Percentiles rank a stretch among this genome's conserved stretches.
Conservation (phyloP, 208 protist species). For the Crithidia acanthocephali region DNA sequence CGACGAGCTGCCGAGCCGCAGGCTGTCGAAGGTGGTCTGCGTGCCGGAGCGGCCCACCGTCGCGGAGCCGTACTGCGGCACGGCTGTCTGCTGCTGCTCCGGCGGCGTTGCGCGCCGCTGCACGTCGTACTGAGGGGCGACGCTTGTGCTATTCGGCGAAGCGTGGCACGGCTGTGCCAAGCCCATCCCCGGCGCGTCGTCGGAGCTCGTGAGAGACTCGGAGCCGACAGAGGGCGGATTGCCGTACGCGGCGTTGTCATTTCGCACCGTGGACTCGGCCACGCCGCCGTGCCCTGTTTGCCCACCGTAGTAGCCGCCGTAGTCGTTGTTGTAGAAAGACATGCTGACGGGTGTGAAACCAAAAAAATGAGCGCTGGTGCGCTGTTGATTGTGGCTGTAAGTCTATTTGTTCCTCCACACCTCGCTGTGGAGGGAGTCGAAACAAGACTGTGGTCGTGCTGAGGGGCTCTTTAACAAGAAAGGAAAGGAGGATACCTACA, state of each 20-base stretch:
- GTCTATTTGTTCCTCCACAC: too few relatives aligned
- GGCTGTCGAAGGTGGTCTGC: slow-evolving; percentile 7
- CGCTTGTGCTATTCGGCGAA: background rate
- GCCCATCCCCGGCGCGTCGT: background rate
- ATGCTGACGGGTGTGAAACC: slow-evolving; percentile 9
- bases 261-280: background rate
- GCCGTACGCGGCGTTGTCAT: slow-evolving; percentile 19
- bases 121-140: background rate
- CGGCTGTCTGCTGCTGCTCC: background rate
- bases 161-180: background rate
- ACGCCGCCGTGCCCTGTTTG: slow-evolving; percentile 1
- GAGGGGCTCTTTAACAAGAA: too few relatives aligned
- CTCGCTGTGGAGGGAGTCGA: too few relatives aligned
- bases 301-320: background rate
- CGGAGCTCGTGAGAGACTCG: slow-evolving; percentile 3
- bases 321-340: slow-evolving; percentile 15
- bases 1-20: slow-evolving; percentile 4
- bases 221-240: slow-evolving; percentile 1
- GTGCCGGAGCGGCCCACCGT: background rate
- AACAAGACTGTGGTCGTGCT: too few relatives aligned
- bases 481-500: too few relatives aligned
- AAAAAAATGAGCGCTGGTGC: slow-evolving; percentile 14
- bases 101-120: background rate
- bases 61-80: slow-evolving; percentile 11
- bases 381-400: too few relatives aligned